Evolutionary conservation across 2,329 filamentous ascomycete genomes (phyloP), one percentile per base, ranked within the genome.

Genomic region (Rhynchosporium agropyri): DNA sequence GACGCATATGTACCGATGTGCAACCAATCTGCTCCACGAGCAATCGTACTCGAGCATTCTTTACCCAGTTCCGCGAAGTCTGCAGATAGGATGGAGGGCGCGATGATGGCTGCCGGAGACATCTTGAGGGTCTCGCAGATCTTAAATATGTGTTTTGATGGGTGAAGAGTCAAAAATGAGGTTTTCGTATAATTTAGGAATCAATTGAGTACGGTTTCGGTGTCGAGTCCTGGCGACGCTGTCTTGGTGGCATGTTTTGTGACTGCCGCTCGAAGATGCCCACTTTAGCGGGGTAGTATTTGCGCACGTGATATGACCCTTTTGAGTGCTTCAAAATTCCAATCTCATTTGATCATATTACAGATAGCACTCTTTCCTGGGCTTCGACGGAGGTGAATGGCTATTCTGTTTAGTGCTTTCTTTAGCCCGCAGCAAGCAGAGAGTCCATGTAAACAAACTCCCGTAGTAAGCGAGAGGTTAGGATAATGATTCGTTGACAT

Each of bases 71-170:
- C 83, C 74, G 87, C 93, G 79, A 99, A 99, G 83, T 99, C 94
- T 69, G 94, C 94, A 73, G 93, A 96, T 65, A 99, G 88, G 72
- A 99, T 98, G n/a, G 94, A 98, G 36, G 95, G 95, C 15, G 94
- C 94, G 73, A 99, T 97, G 77, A 99, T 97, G 54, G 95, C 90
- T 67, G 89, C 87, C 29, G 94, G 95, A 62, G 91, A 82, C 94
- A 98, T 98, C 36, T 61, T 51, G 33, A n/a, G 15, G 51, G 57
- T 33, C 51, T 59, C 33, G 57, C 57, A 59, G 57, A 59, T 20
- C 26, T 59, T 49, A 6, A 3, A 42, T 15, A 28, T 7, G n/a
- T 5, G 28, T 26, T 15, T 28, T 42, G 20, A 42, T 26, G 40
- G 13, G 9, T 54, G 9, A 15, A 8, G 8, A 9, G 26, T 8